Percentiles rank a stretch among this genome's conserved stretches.
Conservation (phyloP, 345 rosid species). For the Arabis hirsuta region DNA sequence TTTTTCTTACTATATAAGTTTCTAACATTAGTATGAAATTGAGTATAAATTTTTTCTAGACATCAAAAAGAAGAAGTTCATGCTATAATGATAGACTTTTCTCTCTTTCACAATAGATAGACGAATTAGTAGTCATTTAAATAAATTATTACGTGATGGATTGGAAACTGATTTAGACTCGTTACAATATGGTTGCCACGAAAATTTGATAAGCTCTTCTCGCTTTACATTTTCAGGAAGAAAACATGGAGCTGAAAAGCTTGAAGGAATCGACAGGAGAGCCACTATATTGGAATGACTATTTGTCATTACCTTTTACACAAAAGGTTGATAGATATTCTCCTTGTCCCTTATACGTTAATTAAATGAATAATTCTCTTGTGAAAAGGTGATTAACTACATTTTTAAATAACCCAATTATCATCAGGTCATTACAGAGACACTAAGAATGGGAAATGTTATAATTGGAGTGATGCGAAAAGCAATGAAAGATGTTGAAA, state of each 20-base stretch:
- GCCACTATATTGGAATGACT: conserved; percentile 79
- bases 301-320: conserved; percentile 77
- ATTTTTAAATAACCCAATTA: conserved; percentile 6
- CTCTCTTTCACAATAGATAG: conserved; percentile 9
- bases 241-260: conserved; percentile 77
- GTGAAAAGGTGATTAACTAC: conserved; percentile 27
- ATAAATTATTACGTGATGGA: neutral
- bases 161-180: conserved; percentile 10
- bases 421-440: conserved; percentile 88
- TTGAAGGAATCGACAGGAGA: conserved; percentile 65
- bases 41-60: neutral
- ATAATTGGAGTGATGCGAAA: conserved; percentile 92
- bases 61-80: neutral
- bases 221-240: conserved; percentile 55
- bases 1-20: neutral
- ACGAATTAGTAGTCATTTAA: neutral
- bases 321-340: conserved; percentile 57
- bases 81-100: conserved; percentile 12
- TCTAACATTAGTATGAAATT: neutral
- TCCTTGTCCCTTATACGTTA: neutral
- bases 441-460: conserved; percentile 87
- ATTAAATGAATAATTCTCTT: conserved; percentile 1
- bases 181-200: conserved; percentile 23
- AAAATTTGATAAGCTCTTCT: neutral
- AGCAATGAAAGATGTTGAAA: conserved; percentile 76